These are phyloP conservation scores for Geotrichum bryndzae DNA, from an alignment of 1,139 yeast species.

Conservation along the genomic window DNA sequence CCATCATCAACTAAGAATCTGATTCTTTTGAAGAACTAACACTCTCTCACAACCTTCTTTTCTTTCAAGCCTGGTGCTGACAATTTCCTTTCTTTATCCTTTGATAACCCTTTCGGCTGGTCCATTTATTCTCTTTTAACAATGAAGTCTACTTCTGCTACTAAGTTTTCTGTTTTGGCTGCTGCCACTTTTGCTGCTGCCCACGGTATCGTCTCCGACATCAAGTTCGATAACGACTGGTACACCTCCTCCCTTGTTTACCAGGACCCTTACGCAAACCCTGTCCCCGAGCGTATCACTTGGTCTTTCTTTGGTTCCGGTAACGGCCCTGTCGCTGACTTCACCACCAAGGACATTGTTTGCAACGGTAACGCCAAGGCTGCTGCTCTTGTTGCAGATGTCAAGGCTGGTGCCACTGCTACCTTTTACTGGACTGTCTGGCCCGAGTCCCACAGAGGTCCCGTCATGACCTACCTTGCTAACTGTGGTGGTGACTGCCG, in stretches of 20 bases:
- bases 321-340: conserved; percentile 17
- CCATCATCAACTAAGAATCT: background rate
- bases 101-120: background rate
- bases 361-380: conserved; percentile 14
- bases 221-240: conserved; percentile 10
- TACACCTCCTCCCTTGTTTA: conserved; percentile 9
- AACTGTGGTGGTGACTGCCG: conserved; percentile 13
- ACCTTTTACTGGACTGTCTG: conserved; percentile 17
- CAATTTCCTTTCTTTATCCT: background rate
- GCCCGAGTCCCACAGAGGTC: conserved; percentile 16
- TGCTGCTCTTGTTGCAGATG: conserved; percentile 9
- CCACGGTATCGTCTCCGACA: conserved; percentile 17
- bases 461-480: conserved; percentile 18
- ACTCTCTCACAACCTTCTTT: background rate
- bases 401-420: conserved; percentile 11
- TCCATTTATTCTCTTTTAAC: background rate
- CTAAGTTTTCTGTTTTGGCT: background rate
- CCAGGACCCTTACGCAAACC: conserved; percentile 7
- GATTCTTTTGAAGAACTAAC: background rate
- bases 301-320: conserved; percentile 17
- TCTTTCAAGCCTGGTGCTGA: background rate
- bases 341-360: conserved; percentile 13
- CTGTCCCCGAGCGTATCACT: conserved; percentile 9
- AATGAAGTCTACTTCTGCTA: conserved; percentile 2
- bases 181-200: conserved; percentile 7